These are phyloP conservation scores for Lanzia echinophila DNA, from an alignment of 2,329 filamentous ascomycete species.

Conservation along the genomic window DNA sequence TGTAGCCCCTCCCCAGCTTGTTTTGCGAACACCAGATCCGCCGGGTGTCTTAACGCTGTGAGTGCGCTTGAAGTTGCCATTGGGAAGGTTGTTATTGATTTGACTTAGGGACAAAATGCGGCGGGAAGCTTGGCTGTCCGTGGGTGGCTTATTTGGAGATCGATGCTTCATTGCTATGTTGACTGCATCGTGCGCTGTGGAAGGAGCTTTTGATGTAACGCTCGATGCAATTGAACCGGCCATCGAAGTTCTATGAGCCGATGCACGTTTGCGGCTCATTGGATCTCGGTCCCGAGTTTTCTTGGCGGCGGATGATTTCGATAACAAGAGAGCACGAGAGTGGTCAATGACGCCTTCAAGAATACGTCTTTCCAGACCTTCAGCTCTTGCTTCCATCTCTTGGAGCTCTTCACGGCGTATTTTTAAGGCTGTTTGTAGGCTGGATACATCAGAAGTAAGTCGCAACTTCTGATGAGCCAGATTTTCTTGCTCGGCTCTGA, in stretches of 20 bases:
- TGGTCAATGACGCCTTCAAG: conserved; percentile 95
- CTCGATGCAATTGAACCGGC: conserved; percentile 32
- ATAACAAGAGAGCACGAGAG: conserved; percentile 80
- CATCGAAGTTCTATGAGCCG: conserved; percentile 37
- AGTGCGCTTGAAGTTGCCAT: conserved; percentile 63
- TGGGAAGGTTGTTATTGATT: conserved; percentile 66
- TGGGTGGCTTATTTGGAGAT: conserved; percentile 21
- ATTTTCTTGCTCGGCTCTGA: conserved; percentile 60
- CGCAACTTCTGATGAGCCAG: conserved; percentile 72
- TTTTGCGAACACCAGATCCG: conserved; percentile 50
- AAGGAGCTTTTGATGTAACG: conserved; percentile 25
- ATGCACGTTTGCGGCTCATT: conserved; percentile 46
- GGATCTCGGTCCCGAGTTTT: conserved; percentile 37
- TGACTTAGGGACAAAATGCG: conserved; percentile 88
- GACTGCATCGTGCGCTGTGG: conserved; percentile 38
- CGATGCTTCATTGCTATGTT: conserved; percentile 45
- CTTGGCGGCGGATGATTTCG: conserved; percentile 44
- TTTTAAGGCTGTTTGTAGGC: conserved; percentile 81
- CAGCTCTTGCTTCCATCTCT: conserved; percentile 83
- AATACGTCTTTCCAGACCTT: conserved; percentile 84
- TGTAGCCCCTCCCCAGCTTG: conserved; percentile 56
- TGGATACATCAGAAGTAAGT: conserved; percentile 78
- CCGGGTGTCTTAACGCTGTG: conserved; percentile 66
- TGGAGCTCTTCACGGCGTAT: conserved; percentile 87
- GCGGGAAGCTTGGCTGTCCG: conserved; percentile 49